phyloP scores from a whole-genome alignment of 2,329 filamentous ascomycete genomes.

The Stagonosporopsis cucurbitacearum region DNA sequence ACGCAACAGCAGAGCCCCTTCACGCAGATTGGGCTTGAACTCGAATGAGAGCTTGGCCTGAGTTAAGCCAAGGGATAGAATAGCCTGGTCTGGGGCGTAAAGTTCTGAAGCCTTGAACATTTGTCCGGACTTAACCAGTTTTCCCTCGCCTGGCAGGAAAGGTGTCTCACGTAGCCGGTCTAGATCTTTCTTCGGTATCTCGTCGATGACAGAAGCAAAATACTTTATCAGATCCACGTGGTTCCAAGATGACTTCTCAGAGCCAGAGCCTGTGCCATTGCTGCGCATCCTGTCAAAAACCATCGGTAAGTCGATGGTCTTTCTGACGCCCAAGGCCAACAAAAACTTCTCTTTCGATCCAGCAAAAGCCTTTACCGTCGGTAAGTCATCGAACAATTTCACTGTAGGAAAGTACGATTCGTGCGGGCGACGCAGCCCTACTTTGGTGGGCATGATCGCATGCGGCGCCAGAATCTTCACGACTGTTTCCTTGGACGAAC shows the following conservation, averaged over 20 bases:
- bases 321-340: slow-evolving; percentile 81
- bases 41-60: slow-evolving; percentile 77
- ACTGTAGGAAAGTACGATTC: slow-evolving; percentile 95
- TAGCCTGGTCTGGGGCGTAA: slow-evolving; percentile 45
- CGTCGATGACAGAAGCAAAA: slow-evolving; percentile 83
- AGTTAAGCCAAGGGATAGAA: slow-evolving; percentile 39
- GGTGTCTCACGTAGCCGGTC: slow-evolving; percentile 76
- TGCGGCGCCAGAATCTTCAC: slow-evolving; percentile 68
- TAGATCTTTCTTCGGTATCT: slow-evolving; percentile 85
- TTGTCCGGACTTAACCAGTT: slow-evolving; percentile 34
- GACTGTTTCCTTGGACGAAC: slow-evolving; percentile 69
- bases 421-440: slow-evolving; percentile 82
- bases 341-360: slow-evolving; percentile 92
- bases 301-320: slow-evolving; percentile 92
- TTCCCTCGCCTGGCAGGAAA: slow-evolving; percentile 75
- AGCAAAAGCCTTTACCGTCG: slow-evolving; percentile 73
- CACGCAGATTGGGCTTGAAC: slow-evolving; percentile 61
- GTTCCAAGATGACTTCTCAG: slow-evolving; percentile 73
- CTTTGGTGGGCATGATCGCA: slow-evolving; percentile 85
- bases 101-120: slow-evolving; percentile 47
- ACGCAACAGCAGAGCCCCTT: slow-evolving; percentile 74
- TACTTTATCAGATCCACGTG: slow-evolving; percentile 96
- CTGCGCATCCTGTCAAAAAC: slow-evolving; percentile 87
- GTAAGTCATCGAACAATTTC: slow-evolving; percentile 91
- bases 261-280: slow-evolving; percentile 57